Conservation (phyloP, 306 rosid genomes). For the Cicer bijugum region DNA sequence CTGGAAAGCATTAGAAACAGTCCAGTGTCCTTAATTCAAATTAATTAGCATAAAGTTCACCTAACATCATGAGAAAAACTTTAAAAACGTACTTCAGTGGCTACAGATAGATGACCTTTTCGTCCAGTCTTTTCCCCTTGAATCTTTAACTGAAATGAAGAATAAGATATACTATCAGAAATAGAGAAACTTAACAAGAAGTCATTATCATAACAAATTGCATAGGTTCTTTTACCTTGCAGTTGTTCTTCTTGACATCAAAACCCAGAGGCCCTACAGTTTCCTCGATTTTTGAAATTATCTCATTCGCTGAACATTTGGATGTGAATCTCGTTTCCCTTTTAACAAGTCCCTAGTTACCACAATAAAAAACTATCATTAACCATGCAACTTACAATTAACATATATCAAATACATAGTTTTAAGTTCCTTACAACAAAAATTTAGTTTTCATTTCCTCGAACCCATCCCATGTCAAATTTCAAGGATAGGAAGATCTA, state of each 20-base stretch:
- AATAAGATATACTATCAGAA: conserved; percentile 36
- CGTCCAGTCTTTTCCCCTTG: conserved; percentile 91
- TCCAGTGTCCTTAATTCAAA: background rate
- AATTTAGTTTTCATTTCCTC: conserved; percentile 5
- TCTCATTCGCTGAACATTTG: conserved; percentile 85
- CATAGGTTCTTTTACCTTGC: conserved; percentile 60
- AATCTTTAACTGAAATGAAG: conserved; percentile 70
- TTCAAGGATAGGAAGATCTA: conserved; percentile 17
- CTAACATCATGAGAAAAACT: background rate
- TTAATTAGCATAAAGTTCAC: background rate
- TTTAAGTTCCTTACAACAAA: background rate
- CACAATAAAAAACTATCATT: conserved; percentile 28
- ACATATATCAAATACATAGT: conserved; percentile 5
- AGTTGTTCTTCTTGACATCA: conserved; percentile 85
- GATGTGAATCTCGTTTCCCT: conserved; percentile 91
- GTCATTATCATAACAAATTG: background rate
- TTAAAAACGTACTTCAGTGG: conserved; percentile 72
- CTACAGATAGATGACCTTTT: conserved; percentile 88
- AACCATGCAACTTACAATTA: conserved; percentile 29
- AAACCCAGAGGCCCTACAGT: conserved; percentile 88
- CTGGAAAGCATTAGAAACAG: conserved; percentile 53
- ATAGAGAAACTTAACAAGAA: conserved; percentile 15
- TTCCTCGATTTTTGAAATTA: conserved; percentile 76
- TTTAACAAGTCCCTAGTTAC: conserved; percentile 76
- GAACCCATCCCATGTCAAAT: conserved; percentile 17